Evolutionary conservation across 371 early-diverging fungal genomes (phyloP).

Genomic region (Chytridiales sp.): DNA sequence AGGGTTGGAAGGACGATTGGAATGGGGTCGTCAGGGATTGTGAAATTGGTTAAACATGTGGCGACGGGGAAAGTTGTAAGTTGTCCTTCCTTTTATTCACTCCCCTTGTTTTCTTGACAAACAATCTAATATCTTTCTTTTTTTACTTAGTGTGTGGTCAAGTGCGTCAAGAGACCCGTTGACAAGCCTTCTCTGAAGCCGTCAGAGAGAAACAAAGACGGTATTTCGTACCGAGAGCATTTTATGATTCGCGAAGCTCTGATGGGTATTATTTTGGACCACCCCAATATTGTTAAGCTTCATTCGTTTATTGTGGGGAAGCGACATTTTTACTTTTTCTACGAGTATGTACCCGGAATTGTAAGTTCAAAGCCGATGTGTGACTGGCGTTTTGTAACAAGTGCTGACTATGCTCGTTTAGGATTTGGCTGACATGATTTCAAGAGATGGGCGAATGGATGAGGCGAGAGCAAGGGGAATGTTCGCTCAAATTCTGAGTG

Average conservation of each 20-base stretch:
- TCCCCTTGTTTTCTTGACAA: background rate
- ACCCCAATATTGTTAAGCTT: constrained; percentile 37
- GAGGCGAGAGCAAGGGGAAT: constrained; percentile 24
- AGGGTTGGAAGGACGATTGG: constrained; percentile 57
- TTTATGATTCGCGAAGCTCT: constrained; percentile 44
- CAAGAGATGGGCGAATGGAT: constrained; percentile 26
- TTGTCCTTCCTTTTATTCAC: no score
- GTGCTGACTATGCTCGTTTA: background rate
- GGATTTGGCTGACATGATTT: constrained; percentile 38
- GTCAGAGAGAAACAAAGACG: constrained; percentile 16
- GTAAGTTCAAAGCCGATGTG: constrained; percentile 1
- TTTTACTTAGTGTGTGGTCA: constrained; percentile 39
- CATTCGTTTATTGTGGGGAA: constrained; percentile 34
- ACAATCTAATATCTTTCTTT: background rate
- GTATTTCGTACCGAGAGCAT: constrained; percentile 27
- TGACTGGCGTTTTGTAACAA: background rate
- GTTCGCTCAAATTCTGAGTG: constrained; percentile 34
- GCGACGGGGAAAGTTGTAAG: constrained; percentile 42
- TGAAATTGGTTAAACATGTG: constrained; percentile 84
- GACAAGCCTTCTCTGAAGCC: constrained; percentile 3
- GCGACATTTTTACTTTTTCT: constrained; percentile 43
- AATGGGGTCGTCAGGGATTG: constrained; percentile 95
- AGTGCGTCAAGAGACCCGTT: constrained; percentile 31
- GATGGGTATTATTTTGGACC: constrained; percentile 33
- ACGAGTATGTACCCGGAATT: constrained; percentile 32